Evolutionary conservation across 2,329 filamentous ascomycete species (phyloP), one percentile per base, ranked within the genome.

Genomic region (Hymenoscyphus albidus): DNA sequence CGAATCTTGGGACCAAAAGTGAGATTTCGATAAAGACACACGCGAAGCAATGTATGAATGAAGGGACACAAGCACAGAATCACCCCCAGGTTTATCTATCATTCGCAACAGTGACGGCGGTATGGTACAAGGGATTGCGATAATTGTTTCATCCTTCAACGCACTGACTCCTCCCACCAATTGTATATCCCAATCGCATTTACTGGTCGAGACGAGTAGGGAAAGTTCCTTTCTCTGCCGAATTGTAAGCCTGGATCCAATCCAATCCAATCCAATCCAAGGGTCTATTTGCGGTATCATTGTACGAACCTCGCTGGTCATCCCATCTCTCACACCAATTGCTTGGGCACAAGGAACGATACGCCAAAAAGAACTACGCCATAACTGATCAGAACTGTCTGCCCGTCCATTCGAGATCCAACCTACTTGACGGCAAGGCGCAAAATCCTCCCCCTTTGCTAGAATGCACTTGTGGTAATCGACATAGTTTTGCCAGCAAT

Each of bases 401-500:
- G 91, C 38, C 31, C 18, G 59, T 64, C 65, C 70, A 44, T 71
- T 60, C 58, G 60, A 68, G 72, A 55, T 68, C 61, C 59, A n/a
- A 60, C 79, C 71, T 88, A 97, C 93, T 90, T 97, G 93, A 77
- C 89, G 90, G 90, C 94, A 98, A 71, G 94, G 94, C 75, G 91
- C 89, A 80, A 98, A 98, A 78, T 97, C 93, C 85, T 98, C 94
- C 81, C 94, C 94, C 88, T 98, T 98, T 82, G 93, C 94, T 78
- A 89, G 84, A 81, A 97, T 93, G 85, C 95, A 99, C 88, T 99
- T 99, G 89, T 99, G 92, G 87, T 99, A 98, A 82, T 99, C 95
- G 84, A 99, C 95, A 83, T 99, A 99, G 88, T 99, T 99, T 81
- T 99, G 96, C 95, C 95, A 99, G 92, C 95, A 99, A 88, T 99